phyloP scores from a whole-genome alignment of 208 protist genomes.

The Acanthamoeba castellanii region DNA sequence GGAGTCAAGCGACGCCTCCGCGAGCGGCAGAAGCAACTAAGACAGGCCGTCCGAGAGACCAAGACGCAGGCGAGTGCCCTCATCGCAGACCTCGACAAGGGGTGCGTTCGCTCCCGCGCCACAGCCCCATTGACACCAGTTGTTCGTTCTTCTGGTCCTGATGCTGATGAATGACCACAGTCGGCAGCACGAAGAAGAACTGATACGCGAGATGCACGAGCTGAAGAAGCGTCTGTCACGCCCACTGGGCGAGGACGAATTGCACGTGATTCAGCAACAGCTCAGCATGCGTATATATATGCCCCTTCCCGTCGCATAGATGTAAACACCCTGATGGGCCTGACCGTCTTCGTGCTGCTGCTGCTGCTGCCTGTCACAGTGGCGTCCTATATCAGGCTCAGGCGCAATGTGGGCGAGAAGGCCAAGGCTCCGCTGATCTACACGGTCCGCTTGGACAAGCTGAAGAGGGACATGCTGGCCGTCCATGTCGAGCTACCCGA shows the following conservation, averaged over 20 bases:
- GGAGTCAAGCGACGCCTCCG: not conserved
- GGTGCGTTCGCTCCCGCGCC: not conserved
- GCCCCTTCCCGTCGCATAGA: not conserved
- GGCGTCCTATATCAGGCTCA: not conserved
- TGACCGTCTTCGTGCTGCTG: not conserved
- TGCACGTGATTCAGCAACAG: slow-evolving; percentile 47
- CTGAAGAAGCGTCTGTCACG: not conserved
- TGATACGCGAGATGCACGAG: not conserved
- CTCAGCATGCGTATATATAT: not conserved
- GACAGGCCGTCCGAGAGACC: not conserved
- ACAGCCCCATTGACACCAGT: not conserved
- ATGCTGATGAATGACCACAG: not conserved
- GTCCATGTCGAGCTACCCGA: not conserved
- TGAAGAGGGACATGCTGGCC: not conserved
- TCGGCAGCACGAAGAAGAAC: not conserved
- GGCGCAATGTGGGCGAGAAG: not conserved
- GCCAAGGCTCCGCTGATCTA: slow-evolving; percentile 1
- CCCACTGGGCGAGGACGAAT: not conserved
- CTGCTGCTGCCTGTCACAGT: not conserved
- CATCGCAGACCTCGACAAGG: not conserved
- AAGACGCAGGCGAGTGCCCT: not conserved
- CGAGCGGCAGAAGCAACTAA: not conserved
- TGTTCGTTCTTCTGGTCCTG: no score
- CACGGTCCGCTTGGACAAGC: not conserved
- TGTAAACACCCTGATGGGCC: no score